Base-by-base conservation (phyloP, 2,329 filamentous ascomycete species). In the Lachnellula suecica region DNA sequence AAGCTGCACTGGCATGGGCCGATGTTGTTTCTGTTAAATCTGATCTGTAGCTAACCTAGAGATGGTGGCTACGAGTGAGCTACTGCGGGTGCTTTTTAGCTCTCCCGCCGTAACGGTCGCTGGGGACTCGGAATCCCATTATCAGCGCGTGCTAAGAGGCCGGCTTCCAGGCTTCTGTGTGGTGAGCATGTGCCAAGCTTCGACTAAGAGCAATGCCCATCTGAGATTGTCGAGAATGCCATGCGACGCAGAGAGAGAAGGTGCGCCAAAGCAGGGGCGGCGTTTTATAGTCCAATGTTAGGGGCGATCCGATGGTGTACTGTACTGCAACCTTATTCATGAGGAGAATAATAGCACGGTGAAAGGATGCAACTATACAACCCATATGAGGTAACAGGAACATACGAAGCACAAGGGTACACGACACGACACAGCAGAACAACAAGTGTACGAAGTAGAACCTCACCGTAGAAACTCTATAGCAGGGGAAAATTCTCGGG, bases 21-120 rank as follows among this genome's bases (percentile, higher is more conserved):
- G n/a, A 22, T 20, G 15, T 41, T 20, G 20, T 29, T 20, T 22
- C 20, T 42, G 15, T 11, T 17, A 23, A 8, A 38, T 38, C 19
- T 34, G 25, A n/a, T 48, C 29, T 48, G 20, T 47, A 35, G 43
- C 19, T 45, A 46, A 44, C 31, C 31, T 46, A n/a, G n/a, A n/a
- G n/a, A n/a, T n/a, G n/a, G n/a, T n/a, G n/a, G n/a, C n/a, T n/a
- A n/a, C n/a, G n/a, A n/a, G n/a, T 44, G 46, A 42, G 48, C 52
- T 54, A 56, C 52, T 44, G 51, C 31, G 37, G 46, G 43, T 44
- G 44, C 49, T 54, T 51, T 57, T 51, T 59, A 59, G 57, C 51
- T 58, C 53, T 59, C 57, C 59, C 54, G 59, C 41, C 45, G 47
- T 51, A 53, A 55, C 53, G 59, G 59, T 58, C 52, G 29, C n/a